A percentile compares a stretch with the other conserved stretches of the same genome.
phyloP scores from a whole-genome alignment of 2,329 filamentous ascomycete species.

The Epichloe sp. region DNA sequence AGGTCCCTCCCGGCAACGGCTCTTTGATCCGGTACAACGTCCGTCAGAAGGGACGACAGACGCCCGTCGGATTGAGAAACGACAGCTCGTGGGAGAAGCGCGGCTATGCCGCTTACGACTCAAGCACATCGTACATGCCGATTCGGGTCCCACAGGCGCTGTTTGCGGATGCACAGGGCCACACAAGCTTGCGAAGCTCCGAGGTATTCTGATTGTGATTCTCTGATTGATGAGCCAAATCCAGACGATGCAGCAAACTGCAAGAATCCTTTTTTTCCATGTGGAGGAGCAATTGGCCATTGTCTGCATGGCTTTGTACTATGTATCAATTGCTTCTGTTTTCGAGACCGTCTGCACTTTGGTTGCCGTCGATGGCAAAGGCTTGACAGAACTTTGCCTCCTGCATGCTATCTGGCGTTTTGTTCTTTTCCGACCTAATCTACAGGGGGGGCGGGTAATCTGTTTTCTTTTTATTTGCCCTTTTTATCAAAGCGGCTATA shows the following conservation, averaged over 20 bases:
- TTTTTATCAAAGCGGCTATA: neutral
- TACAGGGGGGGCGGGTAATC: neutral
- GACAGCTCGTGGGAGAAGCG: conserved; percentile 18
- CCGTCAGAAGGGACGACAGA: conserved; percentile 25
- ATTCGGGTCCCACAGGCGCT: conserved; percentile 10
- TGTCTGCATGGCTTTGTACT: neutral
- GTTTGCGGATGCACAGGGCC: neutral
- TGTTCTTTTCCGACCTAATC: neutral
- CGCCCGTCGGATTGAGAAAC: conserved; percentile 11
- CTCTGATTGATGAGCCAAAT: neutral
- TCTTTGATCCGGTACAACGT: conserved; percentile 34
- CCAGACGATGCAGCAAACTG: neutral
- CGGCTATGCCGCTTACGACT: conserved; percentile 22
- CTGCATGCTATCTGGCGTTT: neutral
- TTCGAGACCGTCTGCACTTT: neutral
- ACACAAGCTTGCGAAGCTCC: neutral
- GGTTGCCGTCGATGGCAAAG: conserved; percentile 1
- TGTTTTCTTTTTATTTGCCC: neutral
- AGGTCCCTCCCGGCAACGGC: conserved; percentile 28
- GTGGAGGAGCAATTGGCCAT: neutral
- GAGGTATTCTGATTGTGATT: neutral
- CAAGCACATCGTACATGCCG: conserved; percentile 22
- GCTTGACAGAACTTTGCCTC: conserved; percentile 7
- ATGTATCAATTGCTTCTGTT: neutral
- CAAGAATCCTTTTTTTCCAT: neutral